Conservation (phyloP, 2,329 filamentous ascomycete species). For the Malbranchea cinnamomea region DNA sequence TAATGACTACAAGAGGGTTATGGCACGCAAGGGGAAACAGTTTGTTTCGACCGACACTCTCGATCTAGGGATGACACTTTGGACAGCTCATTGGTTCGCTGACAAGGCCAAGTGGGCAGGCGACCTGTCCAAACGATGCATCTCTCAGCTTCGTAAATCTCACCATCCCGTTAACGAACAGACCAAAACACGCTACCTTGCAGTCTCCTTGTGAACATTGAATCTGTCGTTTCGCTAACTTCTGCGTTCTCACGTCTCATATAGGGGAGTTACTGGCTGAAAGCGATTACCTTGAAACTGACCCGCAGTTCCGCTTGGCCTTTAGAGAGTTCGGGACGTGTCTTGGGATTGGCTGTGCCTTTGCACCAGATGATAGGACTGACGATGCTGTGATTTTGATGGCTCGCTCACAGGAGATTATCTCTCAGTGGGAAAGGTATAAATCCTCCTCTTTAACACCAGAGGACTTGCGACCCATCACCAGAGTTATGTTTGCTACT, state of each 20-base stretch:
- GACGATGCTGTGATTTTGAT: constrained; percentile 20
- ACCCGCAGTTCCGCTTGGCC: constrained; percentile 27
- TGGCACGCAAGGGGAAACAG: constrained; percentile 30
- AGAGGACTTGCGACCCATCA: constrained; percentile 38
- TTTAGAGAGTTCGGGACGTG: constrained; percentile 42
- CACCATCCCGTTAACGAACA: constrained; percentile 3
- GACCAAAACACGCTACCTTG: neutral
- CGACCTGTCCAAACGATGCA: constrained; percentile 21
- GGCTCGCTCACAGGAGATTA: constrained; percentile 20
- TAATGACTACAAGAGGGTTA: constrained; percentile 36
- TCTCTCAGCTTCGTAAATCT: constrained; percentile 22
- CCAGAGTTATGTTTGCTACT: constrained; percentile 42
- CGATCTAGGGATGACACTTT: constrained; percentile 46
- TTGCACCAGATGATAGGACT: constrained; percentile 17
- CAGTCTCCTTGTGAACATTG: neutral
- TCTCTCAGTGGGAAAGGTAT: constrained; percentile 24
- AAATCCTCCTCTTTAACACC: constrained; percentile 20
- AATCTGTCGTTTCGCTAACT: constrained; percentile 5
- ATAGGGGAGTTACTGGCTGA: constrained; percentile 23
- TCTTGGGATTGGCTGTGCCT: constrained; percentile 32
- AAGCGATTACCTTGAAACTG: constrained; percentile 21
- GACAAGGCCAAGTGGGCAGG: constrained; percentile 35
- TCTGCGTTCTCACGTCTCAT: constrained; percentile 1
- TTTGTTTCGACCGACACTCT: constrained; percentile 35
- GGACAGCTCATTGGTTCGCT: constrained; percentile 38